A percentile compares a stretch with the other conserved stretches of the same genome.
These are phyloP conservation scores for Limnanthes douglasii DNA, from an alignment of 345 rosid genomes.

Conservation along the genomic window DNA sequence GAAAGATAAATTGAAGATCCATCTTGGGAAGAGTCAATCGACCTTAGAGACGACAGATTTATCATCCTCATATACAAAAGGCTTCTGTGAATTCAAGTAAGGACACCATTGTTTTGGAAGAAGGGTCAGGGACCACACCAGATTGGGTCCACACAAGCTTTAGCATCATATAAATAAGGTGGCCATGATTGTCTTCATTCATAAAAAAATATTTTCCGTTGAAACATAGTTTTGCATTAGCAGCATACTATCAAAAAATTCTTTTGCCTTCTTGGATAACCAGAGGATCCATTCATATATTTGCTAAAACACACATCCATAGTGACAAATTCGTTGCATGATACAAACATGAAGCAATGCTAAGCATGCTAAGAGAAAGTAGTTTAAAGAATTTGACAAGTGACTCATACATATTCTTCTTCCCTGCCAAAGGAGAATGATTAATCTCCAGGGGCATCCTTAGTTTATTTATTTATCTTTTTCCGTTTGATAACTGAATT, in stretches of 20 bases:
- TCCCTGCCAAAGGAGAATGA: conserved; percentile 22
- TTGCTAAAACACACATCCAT: conserved; percentile 37
- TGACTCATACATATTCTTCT: conserved; percentile 34
- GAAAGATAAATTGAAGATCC: too few species aligned
- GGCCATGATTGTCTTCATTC: conserved; percentile 19
- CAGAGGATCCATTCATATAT: conserved; percentile 68
- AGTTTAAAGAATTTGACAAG: conserved; percentile 45
- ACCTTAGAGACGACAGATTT: too few species aligned
- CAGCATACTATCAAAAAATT: conserved; percentile 56
- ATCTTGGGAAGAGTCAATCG: too few species aligned
- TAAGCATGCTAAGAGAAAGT: conserved; percentile 72
- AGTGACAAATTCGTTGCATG: conserved; percentile 36
- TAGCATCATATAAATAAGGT: conserved; percentile 30
- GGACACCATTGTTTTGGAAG: conserved; percentile 44
- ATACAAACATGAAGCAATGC: conserved; percentile 48
- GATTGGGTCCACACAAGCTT: conserved; percentile 72
- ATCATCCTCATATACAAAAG: too few species aligned
- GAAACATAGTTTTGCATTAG: conserved; percentile 26
- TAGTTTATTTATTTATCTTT: conserved; percentile 34
- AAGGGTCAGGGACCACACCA: conserved; percentile 23
- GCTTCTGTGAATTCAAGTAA: too few species aligned
- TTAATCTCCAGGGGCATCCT: conserved; percentile 16
- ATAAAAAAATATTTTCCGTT: conserved; percentile 25
- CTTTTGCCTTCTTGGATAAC: conserved; percentile 61
- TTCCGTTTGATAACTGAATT: conserved; percentile 36